Base-by-base conservation (phyloP, 768 basidiomycete genomes). In the Lactifluus volemus region DNA sequence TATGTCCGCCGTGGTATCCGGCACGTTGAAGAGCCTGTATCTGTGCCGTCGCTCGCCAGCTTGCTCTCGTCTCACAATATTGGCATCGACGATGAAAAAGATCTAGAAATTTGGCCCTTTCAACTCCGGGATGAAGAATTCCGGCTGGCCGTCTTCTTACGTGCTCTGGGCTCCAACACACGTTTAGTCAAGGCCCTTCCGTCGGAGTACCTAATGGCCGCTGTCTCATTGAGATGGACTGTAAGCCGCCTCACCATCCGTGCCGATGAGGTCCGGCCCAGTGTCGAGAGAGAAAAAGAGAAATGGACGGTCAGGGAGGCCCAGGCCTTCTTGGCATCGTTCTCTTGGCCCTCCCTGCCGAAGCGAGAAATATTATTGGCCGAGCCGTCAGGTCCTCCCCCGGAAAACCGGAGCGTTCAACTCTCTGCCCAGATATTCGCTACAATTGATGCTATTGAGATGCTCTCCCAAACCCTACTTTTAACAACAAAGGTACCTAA, bases 1-100 rank as follows among this genome's bases (percentile, higher is more conserved):
- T 85, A 89, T 63, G 69, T 88, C 49, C 81, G 89, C 41, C 83
- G 86, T 14, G 89, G 89, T 17, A 80, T 81, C 2, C 78, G 86
- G 53, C 75, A 90, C 63, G 80, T 80, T 5, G 67, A 79, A 15
- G 87, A 89, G 65, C 73, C 75, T 15, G 76, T 89, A n/a, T 59
- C 52, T 0, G 82, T 89, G 4, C 76, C 74, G 17, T 67, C 80
- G 11, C 67, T 90, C 14, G 60, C 73, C 44, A 75, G 78, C 11
- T 70, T 89, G 17, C 71, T 87, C 19, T 64, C 69, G n/a, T 72
- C 74, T 45, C 53, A 67, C 25, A 68, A 61, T 60, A 39, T 34
- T 68, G 8, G 39, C 58, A 14, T 29, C 38, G 29, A 59, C 58
- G 17, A n/a, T 50, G 21, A 14, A 52, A 61, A 67, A 38, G 30